Percentiles rank a stretch among this genome's conserved stretches.
Conservation (phyloP, 768 basidiomycete species). For the Kwoniella shandongensis region DNA sequence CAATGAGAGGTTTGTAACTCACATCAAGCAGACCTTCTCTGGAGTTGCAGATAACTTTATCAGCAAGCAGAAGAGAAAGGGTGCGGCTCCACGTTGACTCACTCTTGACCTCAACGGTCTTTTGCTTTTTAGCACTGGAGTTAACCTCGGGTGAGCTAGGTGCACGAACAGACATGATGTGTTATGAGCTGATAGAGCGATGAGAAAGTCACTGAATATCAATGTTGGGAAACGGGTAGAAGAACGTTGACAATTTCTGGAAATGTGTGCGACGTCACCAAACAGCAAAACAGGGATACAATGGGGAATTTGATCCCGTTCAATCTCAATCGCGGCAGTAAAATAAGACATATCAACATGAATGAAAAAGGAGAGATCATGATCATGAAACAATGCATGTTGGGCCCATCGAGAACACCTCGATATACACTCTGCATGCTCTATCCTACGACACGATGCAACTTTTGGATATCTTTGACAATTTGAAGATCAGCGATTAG, state of each 20-base stretch:
- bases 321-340: too few relatives aligned
- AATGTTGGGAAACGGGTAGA: too few relatives aligned
- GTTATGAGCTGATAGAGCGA: too few relatives aligned
- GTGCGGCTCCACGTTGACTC: conserved; percentile 11
- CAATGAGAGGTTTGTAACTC: conserved; percentile 42
- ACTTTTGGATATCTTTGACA: conserved; percentile 24
- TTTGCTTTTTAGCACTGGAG: conserved; percentile 47
- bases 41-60: neutral
- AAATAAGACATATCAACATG: too few relatives aligned
- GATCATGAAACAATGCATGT: too few relatives aligned
- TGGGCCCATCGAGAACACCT: too few relatives aligned
- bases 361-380: too few relatives aligned
- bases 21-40: conserved; percentile 90
- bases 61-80: neutral
- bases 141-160: conserved; percentile 32
- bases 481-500: neutral
- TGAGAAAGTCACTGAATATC: too few relatives aligned
- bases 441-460: conserved; percentile 32
- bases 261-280: too few relatives aligned
- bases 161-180: conserved; percentile 28
- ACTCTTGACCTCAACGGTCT: conserved; percentile 49
- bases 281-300: neutral
- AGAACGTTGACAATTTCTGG: neutral
- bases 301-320: conserved; percentile 12
- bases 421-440: neutral